These are phyloP conservation scores for Erodium chrysanthum DNA, from an alignment of 441 rosid genomes.

Conservation along the genomic window DNA sequence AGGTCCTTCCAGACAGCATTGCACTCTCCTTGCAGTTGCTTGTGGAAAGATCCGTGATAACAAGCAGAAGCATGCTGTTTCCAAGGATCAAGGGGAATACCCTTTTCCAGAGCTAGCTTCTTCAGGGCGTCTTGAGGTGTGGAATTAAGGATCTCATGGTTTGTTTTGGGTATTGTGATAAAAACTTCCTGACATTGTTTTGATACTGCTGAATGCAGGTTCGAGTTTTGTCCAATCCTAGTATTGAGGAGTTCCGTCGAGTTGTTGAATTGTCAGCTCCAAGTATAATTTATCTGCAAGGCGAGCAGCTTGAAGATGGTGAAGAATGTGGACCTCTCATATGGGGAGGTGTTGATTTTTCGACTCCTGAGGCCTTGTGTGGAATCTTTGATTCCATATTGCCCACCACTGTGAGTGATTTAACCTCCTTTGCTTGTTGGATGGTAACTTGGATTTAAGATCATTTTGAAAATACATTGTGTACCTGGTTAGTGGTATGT, in stretches of 20 bases:
- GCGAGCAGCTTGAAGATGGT: slow-evolving; percentile 44
- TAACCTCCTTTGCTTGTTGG: slow-evolving; percentile 8
- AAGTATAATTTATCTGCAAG: slow-evolving; percentile 74
- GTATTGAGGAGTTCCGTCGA: slow-evolving; percentile 49
- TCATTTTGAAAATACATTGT: background rate
- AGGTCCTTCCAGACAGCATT: slow-evolving; percentile 80
- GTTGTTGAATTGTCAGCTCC: slow-evolving; percentile 53
- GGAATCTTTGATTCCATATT: slow-evolving; percentile 58
- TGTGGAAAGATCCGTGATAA: slow-evolving; percentile 38
- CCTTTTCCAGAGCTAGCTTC: slow-evolving; percentile 82
- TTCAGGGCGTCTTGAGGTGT: slow-evolving; percentile 84
- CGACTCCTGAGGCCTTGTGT: slow-evolving; percentile 55
- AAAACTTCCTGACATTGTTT: background rate
- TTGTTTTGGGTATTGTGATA: background rate
- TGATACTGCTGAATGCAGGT: slow-evolving; percentile 39
- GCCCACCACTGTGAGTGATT: slow-evolving; percentile 70
- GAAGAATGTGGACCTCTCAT: slow-evolving; percentile 65
- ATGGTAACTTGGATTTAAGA: background rate
- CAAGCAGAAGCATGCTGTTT: slow-evolving; percentile 34
- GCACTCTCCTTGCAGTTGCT: slow-evolving; percentile 68
- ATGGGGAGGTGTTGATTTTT: slow-evolving; percentile 56
- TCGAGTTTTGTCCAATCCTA: slow-evolving; percentile 66
- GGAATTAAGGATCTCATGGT: slow-evolving; percentile 9
- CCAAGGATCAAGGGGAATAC: slow-evolving; percentile 43
- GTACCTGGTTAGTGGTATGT: too few species aligned